These are phyloP conservation scores for Candida maltosa DNA, from an alignment of 805 yeast genomes.

Conservation along the genomic window DNA sequence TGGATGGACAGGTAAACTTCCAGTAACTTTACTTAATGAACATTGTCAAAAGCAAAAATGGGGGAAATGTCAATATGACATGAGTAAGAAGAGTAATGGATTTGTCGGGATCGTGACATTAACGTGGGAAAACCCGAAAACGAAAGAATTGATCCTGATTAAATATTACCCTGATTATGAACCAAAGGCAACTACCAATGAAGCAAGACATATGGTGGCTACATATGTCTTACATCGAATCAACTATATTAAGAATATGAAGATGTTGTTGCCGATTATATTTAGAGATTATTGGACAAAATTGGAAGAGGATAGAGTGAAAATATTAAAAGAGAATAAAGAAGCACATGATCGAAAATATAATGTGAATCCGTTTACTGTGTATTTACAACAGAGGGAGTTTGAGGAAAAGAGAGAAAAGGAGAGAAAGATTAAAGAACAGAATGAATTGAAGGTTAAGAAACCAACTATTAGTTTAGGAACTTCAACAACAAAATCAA, in stretches of 20 bases:
- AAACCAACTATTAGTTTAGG: constrained; percentile 44
- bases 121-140: constrained; percentile 76
- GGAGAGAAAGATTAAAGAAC: constrained; percentile 43
- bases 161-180: constrained; percentile 51
- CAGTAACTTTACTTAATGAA: constrained; percentile 82
- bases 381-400: constrained; percentile 56
- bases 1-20: constrained; percentile 95
- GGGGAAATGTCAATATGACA: constrained; percentile 80
- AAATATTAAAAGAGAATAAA: constrained; percentile 43
- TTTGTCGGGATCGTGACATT: constrained; percentile 63
- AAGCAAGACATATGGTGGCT: constrained; percentile 88
- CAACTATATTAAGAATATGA: constrained; percentile 76
- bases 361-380: constrained; percentile 73
- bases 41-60: constrained; percentile 85
- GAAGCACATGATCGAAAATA: constrained; percentile 50
- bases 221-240: constrained; percentile 81
- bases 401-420: constrained; percentile 39
- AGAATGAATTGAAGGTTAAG: constrained; percentile 49
- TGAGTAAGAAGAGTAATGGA: constrained; percentile 49
- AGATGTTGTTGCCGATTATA: constrained; percentile 81
- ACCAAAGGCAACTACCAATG: constrained; percentile 79
- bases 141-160: constrained; percentile 61
- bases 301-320: constrained; percentile 59
- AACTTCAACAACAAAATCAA: constrained; percentile 16
- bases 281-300: constrained; percentile 78